phyloP scores from a whole-genome alignment of 768 basidiomycete species.

The Podaxis pistillaris region DNA sequence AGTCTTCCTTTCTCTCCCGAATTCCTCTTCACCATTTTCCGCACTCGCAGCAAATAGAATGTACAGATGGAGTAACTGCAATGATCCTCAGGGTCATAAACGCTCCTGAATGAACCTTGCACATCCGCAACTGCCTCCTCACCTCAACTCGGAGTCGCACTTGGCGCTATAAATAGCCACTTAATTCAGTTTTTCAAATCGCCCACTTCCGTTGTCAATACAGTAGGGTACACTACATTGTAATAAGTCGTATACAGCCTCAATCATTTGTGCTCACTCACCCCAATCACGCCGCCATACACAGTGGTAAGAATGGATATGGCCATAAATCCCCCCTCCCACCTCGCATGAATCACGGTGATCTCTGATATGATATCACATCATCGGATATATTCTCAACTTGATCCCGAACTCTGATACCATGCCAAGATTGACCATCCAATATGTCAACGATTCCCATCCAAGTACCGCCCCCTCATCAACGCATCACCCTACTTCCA shows the following conservation, averaged over 20 bases:
- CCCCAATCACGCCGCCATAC: neutral
- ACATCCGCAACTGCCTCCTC: neutral
- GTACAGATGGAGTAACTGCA: neutral
- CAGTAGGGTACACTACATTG: neutral
- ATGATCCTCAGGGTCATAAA: slow-evolving; percentile 5
- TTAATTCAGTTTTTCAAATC: neutral
- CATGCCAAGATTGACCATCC: neutral
- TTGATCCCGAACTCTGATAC: neutral
- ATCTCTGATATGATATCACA: neutral
- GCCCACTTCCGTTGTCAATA: neutral
- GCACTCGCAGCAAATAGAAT: neutral
- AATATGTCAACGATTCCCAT: neutral
- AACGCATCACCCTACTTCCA: neutral
- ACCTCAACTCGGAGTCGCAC: slow-evolving; percentile 12
- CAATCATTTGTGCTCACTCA: neutral
- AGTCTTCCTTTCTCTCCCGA: neutral
- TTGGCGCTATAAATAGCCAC: slow-evolving; percentile 2
- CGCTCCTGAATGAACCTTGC: too few species aligned
- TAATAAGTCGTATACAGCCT: neutral
- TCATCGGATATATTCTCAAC: neutral
- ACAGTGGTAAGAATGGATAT: neutral
- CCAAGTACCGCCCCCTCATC: neutral
- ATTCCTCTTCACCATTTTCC: neutral
- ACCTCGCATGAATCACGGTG: neutral
- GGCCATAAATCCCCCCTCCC: neutral